Evolutionary conservation across 495 filamentous ascomycete species (phyloP), one percentile per base, ranked within the genome.

Genomic region (Platismatia glauca): DNA sequence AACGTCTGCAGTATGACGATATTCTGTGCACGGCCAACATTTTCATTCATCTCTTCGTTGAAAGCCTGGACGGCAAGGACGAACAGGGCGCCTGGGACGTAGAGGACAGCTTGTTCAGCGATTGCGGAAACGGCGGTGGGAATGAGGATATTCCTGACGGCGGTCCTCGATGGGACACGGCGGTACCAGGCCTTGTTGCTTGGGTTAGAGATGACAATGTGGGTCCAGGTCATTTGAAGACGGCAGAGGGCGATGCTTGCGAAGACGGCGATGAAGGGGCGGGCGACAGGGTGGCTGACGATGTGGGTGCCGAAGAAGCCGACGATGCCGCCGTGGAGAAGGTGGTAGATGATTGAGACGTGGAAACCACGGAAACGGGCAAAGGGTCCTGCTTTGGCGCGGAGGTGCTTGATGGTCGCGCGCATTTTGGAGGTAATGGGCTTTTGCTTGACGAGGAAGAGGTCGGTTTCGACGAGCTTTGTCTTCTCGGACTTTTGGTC

Each of bases 391-490:
- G 74, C 85, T 31, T 78, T 71, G 52, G 75, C 64, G 53, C 76
- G 74, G n/a, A 89, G 77, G 65, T 87, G 84, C 57, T 73, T 75
- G 55, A 86, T 69, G 6, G 85, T 80, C 18, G 75, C 76, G 52
- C 79, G 76, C 64, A 88, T 77, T 58, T 74, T 80, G 66, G 76
- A 77, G 43, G 86, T 89, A 70, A 88, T 78, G 62, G 84, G 86
- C 64, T 74, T 71, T 53, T 71, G 62, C 64, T 75, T 75, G 63
- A 77, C 68, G 61, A 75, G 58, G 39, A 73, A 73, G 62, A 78
- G 62, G 27, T 73, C 73, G 33, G 68, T 15, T 62, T 78, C 74
- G 64, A 41, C 62, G 63, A 48, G 58, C 22, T 62, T 34, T 15
- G 48, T 55, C 44, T 64, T 69, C 66, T 37, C 67, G 46, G 61